A percentile compares a stretch with the other conserved stretches of the same genome.
Evolutionary conservation across 805 yeast genomes (phyloP).

Genomic region (Priceomyces medius): DNA sequence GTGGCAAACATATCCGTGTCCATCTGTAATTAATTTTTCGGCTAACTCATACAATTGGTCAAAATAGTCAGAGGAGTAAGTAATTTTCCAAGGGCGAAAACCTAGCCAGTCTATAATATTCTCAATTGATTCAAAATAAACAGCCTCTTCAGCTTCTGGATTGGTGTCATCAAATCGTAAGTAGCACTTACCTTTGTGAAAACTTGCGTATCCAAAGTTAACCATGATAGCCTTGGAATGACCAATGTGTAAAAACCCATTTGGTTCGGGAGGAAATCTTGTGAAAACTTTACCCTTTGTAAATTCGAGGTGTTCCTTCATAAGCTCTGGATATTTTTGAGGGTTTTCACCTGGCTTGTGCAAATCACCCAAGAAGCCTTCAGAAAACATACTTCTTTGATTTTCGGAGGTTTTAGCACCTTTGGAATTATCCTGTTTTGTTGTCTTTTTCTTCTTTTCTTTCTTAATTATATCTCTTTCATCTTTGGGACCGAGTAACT

Average conservation of each 20-base stretch:
- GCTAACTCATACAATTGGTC: slow-evolving; percentile 87
- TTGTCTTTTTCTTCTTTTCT: slow-evolving; percentile 60
- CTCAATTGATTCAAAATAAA: slow-evolving; percentile 78
- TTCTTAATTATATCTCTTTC: slow-evolving; percentile 85
- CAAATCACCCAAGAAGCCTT: slow-evolving; percentile 92
- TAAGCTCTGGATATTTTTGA: slow-evolving; percentile 82
- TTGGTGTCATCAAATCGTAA: slow-evolving; percentile 96
- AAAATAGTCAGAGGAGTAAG: slow-evolving; percentile 95
- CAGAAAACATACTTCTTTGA: slow-evolving; percentile 79
- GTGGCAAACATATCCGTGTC: slow-evolving; percentile 87
- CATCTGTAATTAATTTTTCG: slow-evolving; percentile 68
- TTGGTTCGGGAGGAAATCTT: slow-evolving; percentile 98
- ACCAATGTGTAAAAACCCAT: slow-evolving; percentile 96
- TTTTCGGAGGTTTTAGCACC: slow-evolving; percentile 12
- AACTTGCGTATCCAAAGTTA: slow-evolving; percentile 94
- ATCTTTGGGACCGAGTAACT: slow-evolving; percentile 87
- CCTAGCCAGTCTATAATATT: slow-evolving; percentile 94
- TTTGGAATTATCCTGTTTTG: slow-evolving; percentile 17
- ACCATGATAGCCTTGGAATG: slow-evolving; percentile 98
- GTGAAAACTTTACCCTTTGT: slow-evolving; percentile 86
- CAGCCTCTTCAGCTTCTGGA: slow-evolving; percentile 97
- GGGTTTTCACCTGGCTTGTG: slow-evolving; percentile 96
- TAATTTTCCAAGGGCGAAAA: slow-evolving; percentile 87
- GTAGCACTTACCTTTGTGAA: slow-evolving; percentile 82
- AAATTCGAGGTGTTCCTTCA: slow-evolving; percentile 73